Conservation (phyloP, 495 filamentous ascomycete species). For the Delitschia confertaspora region DNA sequence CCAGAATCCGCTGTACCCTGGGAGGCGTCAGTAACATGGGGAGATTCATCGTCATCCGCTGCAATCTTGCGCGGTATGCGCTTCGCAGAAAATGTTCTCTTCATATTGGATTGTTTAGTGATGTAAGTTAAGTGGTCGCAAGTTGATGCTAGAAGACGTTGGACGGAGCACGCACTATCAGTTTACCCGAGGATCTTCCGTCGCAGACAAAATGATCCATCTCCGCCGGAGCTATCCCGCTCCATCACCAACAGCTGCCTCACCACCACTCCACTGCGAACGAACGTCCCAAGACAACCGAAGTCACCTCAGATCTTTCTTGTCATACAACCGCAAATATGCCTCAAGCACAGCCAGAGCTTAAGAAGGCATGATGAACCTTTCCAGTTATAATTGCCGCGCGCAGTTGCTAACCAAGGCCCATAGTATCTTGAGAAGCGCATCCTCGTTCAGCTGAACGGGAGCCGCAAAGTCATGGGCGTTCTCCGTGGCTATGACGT, state of each 20-base stretch:
- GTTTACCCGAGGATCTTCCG: too few species aligned
- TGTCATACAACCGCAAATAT: constrained; percentile 52
- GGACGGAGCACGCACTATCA: too few species aligned
- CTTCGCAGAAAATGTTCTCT: constrained; percentile 56
- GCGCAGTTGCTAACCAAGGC: constrained; percentile 13
- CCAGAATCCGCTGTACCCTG: constrained; percentile 5
- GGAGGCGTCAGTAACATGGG: constrained; percentile 23
- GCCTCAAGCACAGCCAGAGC: constrained; percentile 97
- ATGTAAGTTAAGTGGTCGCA: background rate
- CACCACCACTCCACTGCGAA: background rate
- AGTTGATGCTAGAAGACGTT: too few species aligned
- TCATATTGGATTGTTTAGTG: constrained; percentile 39
- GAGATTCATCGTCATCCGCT: constrained; percentile 54
- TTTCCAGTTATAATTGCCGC: background rate
- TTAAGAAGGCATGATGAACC: constrained; percentile 73
- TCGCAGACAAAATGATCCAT: too few species aligned
- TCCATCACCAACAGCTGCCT: too few species aligned
- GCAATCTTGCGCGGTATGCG: constrained; percentile 69
- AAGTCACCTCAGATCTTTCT: too few species aligned
- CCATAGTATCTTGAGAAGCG: constrained; percentile 96
- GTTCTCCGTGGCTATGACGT: constrained; percentile 95
- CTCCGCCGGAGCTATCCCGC: too few species aligned
- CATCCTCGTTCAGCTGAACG: constrained; percentile 94
- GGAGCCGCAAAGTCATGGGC: constrained; percentile 93
- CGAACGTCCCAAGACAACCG: too few species aligned